phyloP scores from a whole-genome alignment of 2,329 filamentous ascomycete species.

The Aspergillus tubingensis region DNA sequence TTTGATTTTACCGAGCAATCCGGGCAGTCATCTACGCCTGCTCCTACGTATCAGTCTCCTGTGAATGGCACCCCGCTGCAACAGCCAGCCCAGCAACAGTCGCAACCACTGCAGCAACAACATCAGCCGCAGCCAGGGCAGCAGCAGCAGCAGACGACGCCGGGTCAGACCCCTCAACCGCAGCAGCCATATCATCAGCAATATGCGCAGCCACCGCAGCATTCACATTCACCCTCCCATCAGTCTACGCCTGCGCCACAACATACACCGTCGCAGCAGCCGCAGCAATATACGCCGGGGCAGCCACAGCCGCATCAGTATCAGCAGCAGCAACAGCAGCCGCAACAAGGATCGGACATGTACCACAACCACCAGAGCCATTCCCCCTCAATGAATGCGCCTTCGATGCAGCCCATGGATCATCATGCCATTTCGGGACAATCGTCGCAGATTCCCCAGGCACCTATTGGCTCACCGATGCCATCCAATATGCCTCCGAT shows the following conservation, averaged over 20 bases:
- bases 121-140: slow-evolving; percentile 22
- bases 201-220: slow-evolving; percentile 18
- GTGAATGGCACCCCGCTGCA: slow-evolving; percentile 41
- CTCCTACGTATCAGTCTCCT: slow-evolving; percentile 47
- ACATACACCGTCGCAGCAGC: slow-evolving; percentile 38
- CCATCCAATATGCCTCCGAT: slow-evolving; percentile 57
- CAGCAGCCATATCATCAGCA: slow-evolving; percentile 15
- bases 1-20: slow-evolving; percentile 25
- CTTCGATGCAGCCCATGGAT: slow-evolving; percentile 23
- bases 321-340: slow-evolving; percentile 29
- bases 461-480: slow-evolving; percentile 55
- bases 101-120: slow-evolving; percentile 20
- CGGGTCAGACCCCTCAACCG: slow-evolving; percentile 7
- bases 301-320: slow-evolving; percentile 35
- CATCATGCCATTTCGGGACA: slow-evolving; percentile 29
- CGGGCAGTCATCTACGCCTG: slow-evolving; percentile 38
- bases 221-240: slow-evolving; percentile 26
- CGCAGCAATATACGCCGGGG: slow-evolving; percentile 31
- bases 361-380: slow-evolving; percentile 31
- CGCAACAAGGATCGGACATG: slow-evolving; percentile 36
- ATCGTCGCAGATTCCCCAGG: slow-evolving; percentile 39
- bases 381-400: slow-evolving; percentile 23
- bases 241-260: slow-evolving; percentile 28
- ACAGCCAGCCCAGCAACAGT: slow-evolving; percentile 28
- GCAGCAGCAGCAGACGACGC: slow-evolving; percentile 12